Conservation (phyloP, 768 basidiomycete genomes). For the Coprinellus aureogranulatus region DNA sequence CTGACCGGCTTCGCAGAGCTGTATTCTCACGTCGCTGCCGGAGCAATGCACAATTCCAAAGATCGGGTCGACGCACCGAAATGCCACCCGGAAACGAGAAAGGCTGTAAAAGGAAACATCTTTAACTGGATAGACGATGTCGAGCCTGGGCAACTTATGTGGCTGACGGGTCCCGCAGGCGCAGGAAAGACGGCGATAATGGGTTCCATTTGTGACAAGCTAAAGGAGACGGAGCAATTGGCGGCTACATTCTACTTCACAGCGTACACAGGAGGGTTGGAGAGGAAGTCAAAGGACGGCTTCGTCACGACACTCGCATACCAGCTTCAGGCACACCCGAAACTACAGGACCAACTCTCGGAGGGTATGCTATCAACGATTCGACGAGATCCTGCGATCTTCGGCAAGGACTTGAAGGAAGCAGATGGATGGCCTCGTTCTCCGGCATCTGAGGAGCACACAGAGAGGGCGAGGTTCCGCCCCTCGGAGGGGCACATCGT, state of each 20-base stretch:
- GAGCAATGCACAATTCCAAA: background rate
- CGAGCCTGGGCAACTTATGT: background rate
- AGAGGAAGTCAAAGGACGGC: background rate
- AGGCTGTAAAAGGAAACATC: background rate
- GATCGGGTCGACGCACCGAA: slow-evolving; percentile 1
- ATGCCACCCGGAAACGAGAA: background rate
- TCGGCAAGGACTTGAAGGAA: background rate
- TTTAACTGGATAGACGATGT: background rate
- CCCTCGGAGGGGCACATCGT: background rate
- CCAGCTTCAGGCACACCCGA: background rate
- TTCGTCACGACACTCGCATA: slow-evolving; percentile 1
- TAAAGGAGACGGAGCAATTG: background rate
- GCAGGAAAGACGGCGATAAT: slow-evolving; percentile 1
- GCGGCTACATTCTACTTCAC: slow-evolving; percentile 6
- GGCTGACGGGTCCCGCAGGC: slow-evolving; percentile 2
- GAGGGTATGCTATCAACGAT: background rate
- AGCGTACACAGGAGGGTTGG: background rate
- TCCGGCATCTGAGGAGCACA: background rate
- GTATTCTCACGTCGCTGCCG: background rate
- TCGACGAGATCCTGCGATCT: background rate
- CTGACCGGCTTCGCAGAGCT: too few relatives aligned
- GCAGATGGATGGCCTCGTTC: background rate
- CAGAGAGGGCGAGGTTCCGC: too few relatives aligned
- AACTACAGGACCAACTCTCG: background rate
- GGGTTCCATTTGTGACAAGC: background rate